Conservation (phyloP, 306 rosid genomes). For the Begonia masoniana region DNA sequence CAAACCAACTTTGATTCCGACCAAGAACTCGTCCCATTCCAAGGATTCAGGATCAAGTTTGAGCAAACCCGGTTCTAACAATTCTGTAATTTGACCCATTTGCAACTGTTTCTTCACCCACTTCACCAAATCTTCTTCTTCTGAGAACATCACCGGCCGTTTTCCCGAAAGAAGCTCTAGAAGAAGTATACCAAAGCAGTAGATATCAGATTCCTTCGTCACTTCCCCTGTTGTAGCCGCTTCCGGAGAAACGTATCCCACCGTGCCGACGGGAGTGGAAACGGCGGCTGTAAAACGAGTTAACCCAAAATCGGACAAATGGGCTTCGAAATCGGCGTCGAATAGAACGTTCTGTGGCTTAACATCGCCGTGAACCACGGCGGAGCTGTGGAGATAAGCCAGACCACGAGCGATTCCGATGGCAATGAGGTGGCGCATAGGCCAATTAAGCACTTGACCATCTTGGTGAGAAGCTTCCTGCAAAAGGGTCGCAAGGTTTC, state of each 20-base stretch:
- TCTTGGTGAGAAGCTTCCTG: constrained; percentile 99
- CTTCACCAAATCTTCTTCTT: constrained; percentile 90
- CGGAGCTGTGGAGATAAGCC: constrained; percentile 69
- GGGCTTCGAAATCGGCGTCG: constrained; percentile 95
- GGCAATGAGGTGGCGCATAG: constrained; percentile 96
- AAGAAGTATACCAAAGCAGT: constrained; percentile 79
- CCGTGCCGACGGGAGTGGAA: constrained; percentile 51
- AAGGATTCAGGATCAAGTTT: constrained; percentile 93
- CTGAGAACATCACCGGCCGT: constrained; percentile 78
- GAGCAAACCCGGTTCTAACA: constrained; percentile 79
- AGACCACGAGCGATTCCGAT: constrained; percentile 86
- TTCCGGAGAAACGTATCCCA: constrained; percentile 83
- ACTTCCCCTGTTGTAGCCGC: constrained; percentile 62
- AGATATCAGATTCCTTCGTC: constrained; percentile 78
- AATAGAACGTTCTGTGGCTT: constrained; percentile 80
- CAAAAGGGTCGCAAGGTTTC: constrained; percentile 91
- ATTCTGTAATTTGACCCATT: constrained; percentile 75
- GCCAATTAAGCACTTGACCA: constrained; percentile 95
- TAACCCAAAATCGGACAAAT: constrained; percentile 80
- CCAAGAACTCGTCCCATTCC: constrained; percentile 91
- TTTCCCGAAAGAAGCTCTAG: constrained; percentile 81
- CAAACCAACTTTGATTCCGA: constrained; percentile 84
- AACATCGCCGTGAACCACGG: constrained; percentile 64
- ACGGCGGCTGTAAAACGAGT: constrained; percentile 37
- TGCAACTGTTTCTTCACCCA: constrained; percentile 93